phyloP scores from a whole-genome alignment of 2,329 filamentous ascomycete genomes.

The Colletotrichum destructivum region DNA sequence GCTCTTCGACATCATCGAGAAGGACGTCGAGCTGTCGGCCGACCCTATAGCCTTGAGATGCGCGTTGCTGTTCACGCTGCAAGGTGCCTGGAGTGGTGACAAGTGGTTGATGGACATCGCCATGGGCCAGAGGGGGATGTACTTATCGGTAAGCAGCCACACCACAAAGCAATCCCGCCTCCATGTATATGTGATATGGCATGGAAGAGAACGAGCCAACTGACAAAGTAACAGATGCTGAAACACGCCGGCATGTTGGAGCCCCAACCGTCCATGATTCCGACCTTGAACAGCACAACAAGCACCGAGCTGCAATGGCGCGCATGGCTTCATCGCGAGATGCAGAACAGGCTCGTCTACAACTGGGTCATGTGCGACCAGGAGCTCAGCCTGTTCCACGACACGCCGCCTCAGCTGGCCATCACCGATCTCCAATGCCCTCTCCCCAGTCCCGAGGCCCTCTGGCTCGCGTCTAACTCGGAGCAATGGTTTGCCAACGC shows the following conservation, averaged over 20 bases:
- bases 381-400: constrained; percentile 77
- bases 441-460: constrained; percentile 72
- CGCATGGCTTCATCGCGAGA: constrained; percentile 76
- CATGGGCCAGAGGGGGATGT: constrained; percentile 82
- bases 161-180: not conserved
- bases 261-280: constrained; percentile 60
- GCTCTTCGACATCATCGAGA: constrained; percentile 80
- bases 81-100: constrained; percentile 81
- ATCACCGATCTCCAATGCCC: constrained; percentile 76
- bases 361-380: constrained; percentile 84
- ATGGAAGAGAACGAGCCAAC: not conserved
- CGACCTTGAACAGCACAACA: constrained; percentile 58
- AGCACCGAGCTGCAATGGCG: constrained; percentile 70
- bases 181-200: not conserved
- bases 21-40: constrained; percentile 77
- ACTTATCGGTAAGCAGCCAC: constrained; percentile 69
- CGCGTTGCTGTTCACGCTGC: constrained; percentile 76
- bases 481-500: constrained; percentile 73
- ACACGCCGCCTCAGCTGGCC: constrained; percentile 73
- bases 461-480: constrained; percentile 74
- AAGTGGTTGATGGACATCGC: constrained; percentile 85
- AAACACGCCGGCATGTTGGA: constrained; percentile 79
- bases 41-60: constrained; percentile 76
- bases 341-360: constrained; percentile 78
- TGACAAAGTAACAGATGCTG: constrained; percentile 67